Evolutionary conservation across 441 rosid species (phyloP).

Genomic region (Croton setiger): DNA sequence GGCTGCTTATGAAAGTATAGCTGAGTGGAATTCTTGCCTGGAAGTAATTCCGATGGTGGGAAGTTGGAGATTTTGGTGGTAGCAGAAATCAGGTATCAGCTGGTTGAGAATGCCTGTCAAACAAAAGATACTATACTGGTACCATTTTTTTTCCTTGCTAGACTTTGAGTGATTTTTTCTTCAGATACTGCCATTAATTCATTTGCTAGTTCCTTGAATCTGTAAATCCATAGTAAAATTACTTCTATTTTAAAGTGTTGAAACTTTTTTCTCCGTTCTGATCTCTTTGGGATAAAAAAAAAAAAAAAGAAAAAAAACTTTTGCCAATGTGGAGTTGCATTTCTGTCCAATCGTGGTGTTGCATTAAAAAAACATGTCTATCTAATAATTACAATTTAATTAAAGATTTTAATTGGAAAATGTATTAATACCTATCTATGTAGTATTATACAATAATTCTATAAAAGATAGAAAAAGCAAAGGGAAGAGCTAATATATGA

Average conservation of each 20-base stretch:
- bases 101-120: constrained; percentile 14
- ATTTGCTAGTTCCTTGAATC: constrained; percentile 22
- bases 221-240: constrained; percentile 35
- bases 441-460: no score
- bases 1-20: constrained; percentile 3
- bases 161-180: constrained; percentile 19
- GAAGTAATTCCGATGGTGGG: constrained; percentile 18
- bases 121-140: constrained; percentile 9
- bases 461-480: no score
- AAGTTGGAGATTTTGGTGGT: constrained; percentile 5
- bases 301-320: no score
- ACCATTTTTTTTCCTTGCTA: not conserved
- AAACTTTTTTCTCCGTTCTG: no score
- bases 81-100: constrained; percentile 19
- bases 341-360: no score
- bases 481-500: no score
- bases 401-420: no score
- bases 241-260: not conserved
- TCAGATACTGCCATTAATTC: not conserved
- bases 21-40: constrained; percentile 12
- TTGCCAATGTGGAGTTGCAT: not conserved
- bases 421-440: no score
- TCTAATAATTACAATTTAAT: no score
- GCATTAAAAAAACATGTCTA: no score
- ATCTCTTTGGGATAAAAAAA: no score